Conservation (phyloP, 768 basidiomycete species). For the Nevesoporus exiguus region DNA sequence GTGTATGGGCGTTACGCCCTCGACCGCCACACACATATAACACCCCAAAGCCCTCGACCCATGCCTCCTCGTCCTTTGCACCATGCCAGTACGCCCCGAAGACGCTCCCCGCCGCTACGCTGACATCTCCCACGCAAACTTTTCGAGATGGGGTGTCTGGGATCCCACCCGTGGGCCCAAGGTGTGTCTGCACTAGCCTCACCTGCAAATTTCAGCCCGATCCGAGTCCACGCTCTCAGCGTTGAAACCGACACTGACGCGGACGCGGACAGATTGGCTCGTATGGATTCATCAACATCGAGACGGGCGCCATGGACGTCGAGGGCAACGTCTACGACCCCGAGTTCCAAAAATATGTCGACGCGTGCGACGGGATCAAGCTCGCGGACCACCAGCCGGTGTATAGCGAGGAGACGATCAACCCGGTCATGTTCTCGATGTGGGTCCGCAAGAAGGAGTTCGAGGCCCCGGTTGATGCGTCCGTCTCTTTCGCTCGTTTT, state of each 20-base stretch:
- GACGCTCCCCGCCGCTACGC: conserved; percentile 9
- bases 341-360: conserved; percentile 7
- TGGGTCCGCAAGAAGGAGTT: conserved; percentile 15
- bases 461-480: not conserved
- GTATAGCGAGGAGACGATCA: not conserved
- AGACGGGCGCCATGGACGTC: conserved; percentile 26
- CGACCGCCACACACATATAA: no score
- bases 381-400: conserved; percentile 13
- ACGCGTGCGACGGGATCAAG: conserved; percentile 16
- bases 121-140: conserved; percentile 3
- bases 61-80: not conserved
- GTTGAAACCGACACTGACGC: not conserved
- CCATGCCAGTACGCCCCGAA: not conserved
- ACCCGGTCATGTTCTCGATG: not conserved
- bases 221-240: no score
- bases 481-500: not conserved
- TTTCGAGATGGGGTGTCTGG: conserved; percentile 6
- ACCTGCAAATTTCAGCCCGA: not conserved
- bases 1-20: no score
- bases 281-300: conserved; percentile 26
- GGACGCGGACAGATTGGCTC: conserved; percentile 4
- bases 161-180: not conserved
- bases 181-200: not conserved
- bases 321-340: conserved; percentile 27
- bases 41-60: not conserved